phyloP scores from a whole-genome alignment of 179 eudicot genomes.

The Silene noctiflora region DNA sequence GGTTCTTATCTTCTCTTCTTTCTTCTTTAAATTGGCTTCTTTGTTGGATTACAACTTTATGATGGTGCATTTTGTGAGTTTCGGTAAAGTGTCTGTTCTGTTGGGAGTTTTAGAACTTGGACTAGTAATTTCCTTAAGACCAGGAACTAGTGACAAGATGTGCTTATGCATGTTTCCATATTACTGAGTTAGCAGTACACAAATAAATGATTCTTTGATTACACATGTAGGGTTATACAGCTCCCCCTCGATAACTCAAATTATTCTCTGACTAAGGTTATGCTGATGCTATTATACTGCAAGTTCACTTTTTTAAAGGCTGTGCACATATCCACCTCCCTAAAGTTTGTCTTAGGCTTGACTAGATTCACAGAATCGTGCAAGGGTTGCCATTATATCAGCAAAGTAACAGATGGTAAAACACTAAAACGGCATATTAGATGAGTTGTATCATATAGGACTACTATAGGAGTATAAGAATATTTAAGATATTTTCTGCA shows the following conservation, averaged over 20 bases:
- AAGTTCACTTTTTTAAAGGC: not conserved
- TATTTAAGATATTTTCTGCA: no score
- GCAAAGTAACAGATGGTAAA: no score
- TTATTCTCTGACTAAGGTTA: not conserved
- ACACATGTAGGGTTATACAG: not conserved
- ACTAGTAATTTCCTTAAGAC: not conserved
- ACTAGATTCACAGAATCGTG: not conserved
- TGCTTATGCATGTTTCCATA: not conserved
- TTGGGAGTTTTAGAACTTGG: not conserved
- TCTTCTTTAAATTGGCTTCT: not conserved
- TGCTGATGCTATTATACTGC: not conserved
- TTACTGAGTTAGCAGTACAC: not conserved
- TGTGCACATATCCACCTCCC: not conserved
- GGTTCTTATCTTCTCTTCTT: not conserved
- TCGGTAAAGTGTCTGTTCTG: not conserved
- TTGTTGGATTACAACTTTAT: not conserved
- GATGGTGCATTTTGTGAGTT: not conserved
- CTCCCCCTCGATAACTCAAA: not conserved
- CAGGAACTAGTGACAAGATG: no score
- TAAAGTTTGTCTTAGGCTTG: not conserved
- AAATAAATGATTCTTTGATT: not conserved
- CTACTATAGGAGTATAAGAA: no score
- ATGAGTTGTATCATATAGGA: no score
- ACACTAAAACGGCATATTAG: no score
- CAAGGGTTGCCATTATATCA: no score